Conservation (phyloP, 2,329 filamentous ascomycete genomes). For the Aspergillus chevalieri region DNA sequence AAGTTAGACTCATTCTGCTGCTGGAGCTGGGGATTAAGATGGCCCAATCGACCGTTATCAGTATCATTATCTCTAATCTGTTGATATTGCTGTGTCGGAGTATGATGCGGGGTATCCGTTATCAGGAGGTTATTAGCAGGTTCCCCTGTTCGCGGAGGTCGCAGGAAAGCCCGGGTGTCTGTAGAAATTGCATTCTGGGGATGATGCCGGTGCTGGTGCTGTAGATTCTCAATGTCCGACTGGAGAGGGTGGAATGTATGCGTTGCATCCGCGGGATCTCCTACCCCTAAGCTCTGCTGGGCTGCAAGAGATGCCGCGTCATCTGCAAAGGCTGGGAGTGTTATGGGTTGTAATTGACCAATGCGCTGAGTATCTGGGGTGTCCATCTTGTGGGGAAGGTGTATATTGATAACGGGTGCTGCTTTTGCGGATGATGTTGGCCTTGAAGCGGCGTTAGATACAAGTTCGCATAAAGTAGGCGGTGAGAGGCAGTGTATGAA, state of each 20-base stretch:
- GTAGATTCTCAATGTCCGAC: constrained; percentile 16
- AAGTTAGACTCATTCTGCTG: constrained; percentile 9
- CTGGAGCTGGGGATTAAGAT: constrained; percentile 12
- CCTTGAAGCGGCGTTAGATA: constrained; percentile 21
- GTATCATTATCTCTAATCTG: constrained; percentile 3
- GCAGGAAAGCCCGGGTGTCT: constrained; percentile 6
- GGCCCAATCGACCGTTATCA: constrained; percentile 3
- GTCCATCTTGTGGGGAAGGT: constrained; percentile 20
- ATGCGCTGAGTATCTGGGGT: constrained; percentile 12
- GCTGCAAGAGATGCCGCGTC: constrained; percentile 16
- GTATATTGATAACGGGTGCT: constrained; percentile 14
- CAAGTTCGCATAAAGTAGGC: background rate
- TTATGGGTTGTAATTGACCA: constrained; percentile 11
- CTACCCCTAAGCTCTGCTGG: constrained; percentile 6
- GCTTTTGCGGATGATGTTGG: constrained; percentile 22
- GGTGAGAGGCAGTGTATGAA: no score
- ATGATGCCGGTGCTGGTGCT: constrained; percentile 9
- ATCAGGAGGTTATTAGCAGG: constrained; percentile 11
- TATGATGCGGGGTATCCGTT: background rate
- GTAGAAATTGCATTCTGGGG: background rate
- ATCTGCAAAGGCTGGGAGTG: constrained; percentile 18
- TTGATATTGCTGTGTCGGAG: constrained; percentile 2
- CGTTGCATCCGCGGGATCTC: constrained; percentile 11
- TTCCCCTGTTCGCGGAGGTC: constrained; percentile 11
- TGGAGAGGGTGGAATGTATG: constrained; percentile 24